Conservation (phyloP, 306 rosid species). For the Erythrophleum fordii region DNA sequence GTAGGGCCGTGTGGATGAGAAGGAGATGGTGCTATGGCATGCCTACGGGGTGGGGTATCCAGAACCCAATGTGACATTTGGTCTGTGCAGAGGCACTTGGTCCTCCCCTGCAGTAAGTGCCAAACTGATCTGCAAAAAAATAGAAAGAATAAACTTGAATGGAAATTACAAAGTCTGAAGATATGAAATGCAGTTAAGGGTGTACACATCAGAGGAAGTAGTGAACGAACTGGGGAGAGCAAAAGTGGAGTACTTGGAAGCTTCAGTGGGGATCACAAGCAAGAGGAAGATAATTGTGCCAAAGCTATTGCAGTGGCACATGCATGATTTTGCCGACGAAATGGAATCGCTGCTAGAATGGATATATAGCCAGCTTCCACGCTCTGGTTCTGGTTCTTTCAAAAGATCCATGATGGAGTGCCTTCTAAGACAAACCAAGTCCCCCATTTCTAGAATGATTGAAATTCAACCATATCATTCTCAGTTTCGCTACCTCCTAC, state of each 20-base stretch:
- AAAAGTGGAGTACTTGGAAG: conserved; percentile 90
- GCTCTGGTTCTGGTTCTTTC: conserved; percentile 69
- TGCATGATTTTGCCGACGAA: conserved; percentile 82
- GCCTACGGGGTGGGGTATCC: conserved; percentile 91
- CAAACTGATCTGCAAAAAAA: not conserved
- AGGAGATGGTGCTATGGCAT: conserved; percentile 68
- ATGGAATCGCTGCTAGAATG: conserved; percentile 88
- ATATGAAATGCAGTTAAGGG: conserved; percentile 65
- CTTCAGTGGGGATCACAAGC: conserved; percentile 77
- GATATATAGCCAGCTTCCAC: conserved; percentile 89
- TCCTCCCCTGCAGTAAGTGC: conserved; percentile 90
- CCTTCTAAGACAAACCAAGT: conserved; percentile 62
- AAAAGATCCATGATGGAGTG: conserved; percentile 73
- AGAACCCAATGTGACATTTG: conserved; percentile 87
- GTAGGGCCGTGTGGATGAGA: conserved; percentile 70
- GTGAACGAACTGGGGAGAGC: conserved; percentile 80
- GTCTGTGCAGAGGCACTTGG: conserved; percentile 90
- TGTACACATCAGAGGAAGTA: conserved; percentile 75
- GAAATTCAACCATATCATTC: conserved; percentile 78
- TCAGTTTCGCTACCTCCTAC: conserved; percentile 78
- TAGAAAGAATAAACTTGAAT: no score
- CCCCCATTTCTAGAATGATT: conserved; percentile 60
- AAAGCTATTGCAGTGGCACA: conserved; percentile 84
- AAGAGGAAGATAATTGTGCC: conserved; percentile 84
- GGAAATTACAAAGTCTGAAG: no score